phyloP scores from a whole-genome alignment of 139 green algal species.

The Zygnema cylindricum region DNA sequence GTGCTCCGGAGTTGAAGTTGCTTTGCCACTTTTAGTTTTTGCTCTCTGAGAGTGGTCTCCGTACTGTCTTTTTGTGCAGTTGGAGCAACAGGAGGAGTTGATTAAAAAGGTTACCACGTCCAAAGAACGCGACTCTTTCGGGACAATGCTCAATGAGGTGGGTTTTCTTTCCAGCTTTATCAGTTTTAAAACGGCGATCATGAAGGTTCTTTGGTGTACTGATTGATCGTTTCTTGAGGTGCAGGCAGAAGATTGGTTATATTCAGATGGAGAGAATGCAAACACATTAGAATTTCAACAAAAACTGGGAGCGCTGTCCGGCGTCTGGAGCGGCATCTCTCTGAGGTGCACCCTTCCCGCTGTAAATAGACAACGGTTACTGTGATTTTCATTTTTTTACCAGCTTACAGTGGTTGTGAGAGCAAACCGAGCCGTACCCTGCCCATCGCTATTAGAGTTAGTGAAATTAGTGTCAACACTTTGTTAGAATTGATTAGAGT shows the following conservation, averaged over 20 bases:
- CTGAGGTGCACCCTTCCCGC: constrained; percentile 22
- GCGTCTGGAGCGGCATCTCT: constrained; percentile 22
- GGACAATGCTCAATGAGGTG: constrained; percentile 42
- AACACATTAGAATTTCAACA: constrained; percentile 16
- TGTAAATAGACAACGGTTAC: constrained; percentile 32
- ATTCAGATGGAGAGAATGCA: constrained; percentile 51
- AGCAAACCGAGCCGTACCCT: too few species aligned
- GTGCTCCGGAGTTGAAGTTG: too few species aligned
- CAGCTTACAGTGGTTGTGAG: not conserved
- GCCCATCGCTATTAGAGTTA: too few species aligned
- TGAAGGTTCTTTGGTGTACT: not conserved
- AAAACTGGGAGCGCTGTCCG: constrained; percentile 17
- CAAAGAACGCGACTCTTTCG: constrained; percentile 42
- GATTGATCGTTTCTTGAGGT: not conserved
- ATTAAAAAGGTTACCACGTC: constrained; percentile 52
- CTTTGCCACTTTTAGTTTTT: too few species aligned
- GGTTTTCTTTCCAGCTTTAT: constrained; percentile 8
- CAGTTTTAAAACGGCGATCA: not conserved
- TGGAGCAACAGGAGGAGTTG: constrained; percentile 35
- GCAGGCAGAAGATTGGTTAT: constrained; percentile 59
- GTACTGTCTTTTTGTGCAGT: constrained; percentile 34
- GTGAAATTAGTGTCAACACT: too few species aligned
- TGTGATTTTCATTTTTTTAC: constrained; percentile 1
- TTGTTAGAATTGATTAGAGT: too few species aligned
- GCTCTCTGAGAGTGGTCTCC: too few species aligned